phyloP scores from a whole-genome alignment of 495 filamentous ascomycete genomes.

The Aspergillus panamensis region DNA sequence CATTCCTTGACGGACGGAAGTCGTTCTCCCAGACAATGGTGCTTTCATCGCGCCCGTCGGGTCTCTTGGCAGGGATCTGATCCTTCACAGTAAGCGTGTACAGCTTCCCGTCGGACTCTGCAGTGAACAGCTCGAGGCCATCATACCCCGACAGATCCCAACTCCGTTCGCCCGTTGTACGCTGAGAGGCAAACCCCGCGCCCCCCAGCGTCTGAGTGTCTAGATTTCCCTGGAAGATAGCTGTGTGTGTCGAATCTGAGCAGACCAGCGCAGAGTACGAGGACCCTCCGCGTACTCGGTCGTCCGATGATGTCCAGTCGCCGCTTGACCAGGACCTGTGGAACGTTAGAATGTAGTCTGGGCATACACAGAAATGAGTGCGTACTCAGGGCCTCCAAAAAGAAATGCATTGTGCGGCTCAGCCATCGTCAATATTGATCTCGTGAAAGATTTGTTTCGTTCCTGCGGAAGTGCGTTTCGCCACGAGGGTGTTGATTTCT shows the following conservation, averaged over 20 bases:
- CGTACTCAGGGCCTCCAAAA: conserved; percentile 19
- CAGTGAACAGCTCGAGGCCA: conserved; percentile 48
- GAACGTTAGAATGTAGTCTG: neutral
- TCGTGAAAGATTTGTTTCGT: neutral
- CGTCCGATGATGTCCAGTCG: conserved; percentile 67
- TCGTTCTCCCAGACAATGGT: conserved; percentile 52
- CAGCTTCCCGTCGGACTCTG: conserved; percentile 44
- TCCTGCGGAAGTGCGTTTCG: neutral
- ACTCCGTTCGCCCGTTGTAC: conserved; percentile 49
- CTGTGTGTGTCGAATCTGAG: conserved; percentile 20
- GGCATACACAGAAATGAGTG: neutral
- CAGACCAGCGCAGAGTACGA: conserved; percentile 53
- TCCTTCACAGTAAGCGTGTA: conserved; percentile 78
- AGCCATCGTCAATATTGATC: neutral
- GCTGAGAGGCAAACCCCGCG: conserved; percentile 78
- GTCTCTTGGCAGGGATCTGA: conserved; percentile 49
- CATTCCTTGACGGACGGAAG: conserved; percentile 16
- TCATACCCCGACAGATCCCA: conserved; percentile 58
- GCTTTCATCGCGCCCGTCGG: conserved; percentile 60
- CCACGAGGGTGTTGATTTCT: neutral
- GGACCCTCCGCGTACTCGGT: conserved; percentile 68
- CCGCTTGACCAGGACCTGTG: conserved; percentile 47
- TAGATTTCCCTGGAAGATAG: conserved; percentile 61
- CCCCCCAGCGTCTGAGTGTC: conserved; percentile 73
- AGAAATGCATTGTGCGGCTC: conserved; percentile 3